Percentiles rank a stretch among this genome's conserved stretches.
phyloP scores from a whole-genome alignment of 1,284 basidiomycete species.

The Singerocomus rubriflavus region DNA sequence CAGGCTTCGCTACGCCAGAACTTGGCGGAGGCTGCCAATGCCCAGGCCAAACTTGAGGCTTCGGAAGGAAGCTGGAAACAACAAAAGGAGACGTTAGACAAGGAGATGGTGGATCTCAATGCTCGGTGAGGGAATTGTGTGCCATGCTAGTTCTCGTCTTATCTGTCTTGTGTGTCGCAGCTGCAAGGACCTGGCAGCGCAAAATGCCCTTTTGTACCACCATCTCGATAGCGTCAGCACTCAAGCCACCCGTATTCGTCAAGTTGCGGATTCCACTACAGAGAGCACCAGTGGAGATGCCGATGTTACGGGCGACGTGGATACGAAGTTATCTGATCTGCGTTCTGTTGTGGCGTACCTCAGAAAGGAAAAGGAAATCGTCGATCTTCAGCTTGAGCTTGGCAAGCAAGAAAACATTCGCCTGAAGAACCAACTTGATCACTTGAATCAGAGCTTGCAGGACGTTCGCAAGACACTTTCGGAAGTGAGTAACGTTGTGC shows the following conservation, averaged over 20 bases:
- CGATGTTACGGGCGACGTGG: conserved; percentile 48
- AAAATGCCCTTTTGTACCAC: conserved; percentile 78
- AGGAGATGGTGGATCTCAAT: conserved; percentile 72
- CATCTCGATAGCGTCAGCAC: conserved; percentile 85
- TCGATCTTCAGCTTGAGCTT: conserved; percentile 83
- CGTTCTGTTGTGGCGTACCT: conserved; percentile 81
- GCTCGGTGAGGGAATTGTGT: conserved; percentile 47
- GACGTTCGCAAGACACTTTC: conserved; percentile 66
- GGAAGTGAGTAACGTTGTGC: conserved; percentile 42
- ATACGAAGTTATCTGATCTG: conserved; percentile 66
- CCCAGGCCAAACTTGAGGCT: conserved; percentile 63
- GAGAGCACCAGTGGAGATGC: conserved; percentile 39
- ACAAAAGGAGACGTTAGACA: conserved; percentile 73
- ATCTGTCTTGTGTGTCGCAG: conserved; percentile 36
- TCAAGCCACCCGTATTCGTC: conserved; percentile 75
- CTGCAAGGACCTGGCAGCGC: conserved; percentile 70
- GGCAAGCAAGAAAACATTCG: conserved; percentile 82
- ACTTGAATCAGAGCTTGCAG: conserved; percentile 65
- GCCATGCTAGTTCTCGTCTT: neutral
- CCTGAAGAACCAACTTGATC: conserved; percentile 74
- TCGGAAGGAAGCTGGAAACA: conserved; percentile 80
- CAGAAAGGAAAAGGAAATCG: conserved; percentile 88
- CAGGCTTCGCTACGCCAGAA: conserved; percentile 56
- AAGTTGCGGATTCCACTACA: conserved; percentile 55
- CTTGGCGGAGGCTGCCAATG: conserved; percentile 64